Conservation (phyloP, 805 yeast genomes). For the Wickerhamiella sorbophila region DNA sequence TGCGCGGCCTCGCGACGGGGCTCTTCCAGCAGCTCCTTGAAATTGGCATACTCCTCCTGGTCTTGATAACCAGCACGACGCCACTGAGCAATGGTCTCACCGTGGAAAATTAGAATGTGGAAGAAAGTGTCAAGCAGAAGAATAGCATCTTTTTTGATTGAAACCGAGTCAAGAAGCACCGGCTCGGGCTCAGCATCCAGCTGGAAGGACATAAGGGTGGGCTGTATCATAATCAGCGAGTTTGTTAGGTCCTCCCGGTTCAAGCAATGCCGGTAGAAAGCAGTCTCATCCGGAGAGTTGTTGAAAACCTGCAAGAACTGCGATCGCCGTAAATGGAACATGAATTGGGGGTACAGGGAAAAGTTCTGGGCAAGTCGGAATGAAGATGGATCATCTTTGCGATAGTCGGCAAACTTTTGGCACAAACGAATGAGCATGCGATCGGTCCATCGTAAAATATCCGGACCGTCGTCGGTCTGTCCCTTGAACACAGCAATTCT, state of each 20-base stretch:
- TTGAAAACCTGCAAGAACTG: constrained; percentile 93
- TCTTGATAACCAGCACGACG: constrained; percentile 90
- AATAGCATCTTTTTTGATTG: constrained; percentile 78
- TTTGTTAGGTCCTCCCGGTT: constrained; percentile 85
- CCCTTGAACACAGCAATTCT: constrained; percentile 78
- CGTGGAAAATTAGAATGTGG: constrained; percentile 91
- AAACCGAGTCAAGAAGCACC: constrained; percentile 82
- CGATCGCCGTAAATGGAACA: constrained; percentile 89
- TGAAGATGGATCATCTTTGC: constrained; percentile 69
- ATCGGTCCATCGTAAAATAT: constrained; percentile 88
- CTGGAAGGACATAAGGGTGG: constrained; percentile 76
- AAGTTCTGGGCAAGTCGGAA: constrained; percentile 76
- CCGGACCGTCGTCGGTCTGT: constrained; percentile 78
- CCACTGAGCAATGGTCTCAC: constrained; percentile 92
- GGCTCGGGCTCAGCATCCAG: constrained; percentile 80
- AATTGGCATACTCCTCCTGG: constrained; percentile 75
- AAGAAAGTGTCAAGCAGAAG: constrained; percentile 87
- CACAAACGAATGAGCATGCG: constrained; percentile 79
- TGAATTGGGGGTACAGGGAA: constrained; percentile 85
- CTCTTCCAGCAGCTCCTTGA: constrained; percentile 71
- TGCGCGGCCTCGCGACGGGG: constrained; percentile 90
- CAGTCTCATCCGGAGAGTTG: constrained; percentile 97
- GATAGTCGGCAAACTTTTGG: constrained; percentile 85
- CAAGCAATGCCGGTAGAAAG: constrained; percentile 86
- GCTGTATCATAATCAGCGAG: constrained; percentile 94